phyloP scores from a whole-genome alignment of 1,284 basidiomycete species.

The Omphalotus olearius region DNA sequence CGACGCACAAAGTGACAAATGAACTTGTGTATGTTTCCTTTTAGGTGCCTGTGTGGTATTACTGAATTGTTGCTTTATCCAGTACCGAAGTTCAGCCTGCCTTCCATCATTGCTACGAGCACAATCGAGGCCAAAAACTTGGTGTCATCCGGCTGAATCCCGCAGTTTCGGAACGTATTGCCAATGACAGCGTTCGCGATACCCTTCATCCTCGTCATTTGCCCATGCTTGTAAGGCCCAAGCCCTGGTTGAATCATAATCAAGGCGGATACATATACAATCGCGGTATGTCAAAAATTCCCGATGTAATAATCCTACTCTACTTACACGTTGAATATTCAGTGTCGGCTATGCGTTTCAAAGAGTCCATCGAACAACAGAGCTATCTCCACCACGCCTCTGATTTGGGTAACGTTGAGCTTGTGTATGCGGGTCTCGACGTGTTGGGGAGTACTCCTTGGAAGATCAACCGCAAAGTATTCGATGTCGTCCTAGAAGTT shows the following conservation, averaged over 20 bases:
- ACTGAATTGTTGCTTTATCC: conserved; percentile 4
- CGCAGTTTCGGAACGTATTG: conserved; percentile 73
- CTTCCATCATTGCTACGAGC: conserved; percentile 92
- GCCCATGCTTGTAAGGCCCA: conserved; percentile 93
- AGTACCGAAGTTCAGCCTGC: conserved; percentile 86
- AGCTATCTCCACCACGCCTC: conserved; percentile 80
- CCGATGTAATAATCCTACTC: too few species aligned
- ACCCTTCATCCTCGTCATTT: conserved; percentile 90
- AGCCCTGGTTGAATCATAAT: conserved; percentile 80
- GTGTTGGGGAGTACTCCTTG: conserved; percentile 90
- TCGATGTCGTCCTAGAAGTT: conserved; percentile 53
- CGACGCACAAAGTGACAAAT: conserved; percentile 50
- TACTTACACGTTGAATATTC: neutral
- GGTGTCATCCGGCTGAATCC: conserved; percentile 91
- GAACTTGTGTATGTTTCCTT: conserved; percentile 47
- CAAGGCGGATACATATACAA: conserved; percentile 86
- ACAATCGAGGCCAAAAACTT: conserved; percentile 86
- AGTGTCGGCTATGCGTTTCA: conserved; percentile 88
- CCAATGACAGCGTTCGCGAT: conserved; percentile 72
- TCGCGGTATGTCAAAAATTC: conserved; percentile 44
- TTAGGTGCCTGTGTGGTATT: neutral
- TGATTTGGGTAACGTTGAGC: conserved; percentile 73
- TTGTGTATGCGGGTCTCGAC: conserved; percentile 87
- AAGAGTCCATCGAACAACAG: conserved; percentile 86
- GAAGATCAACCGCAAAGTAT: conserved; percentile 70